These are phyloP conservation scores for Xerocomus minutiporus DNA, from an alignment of 1,284 basidiomycete species.

Conservation along the genomic window DNA sequence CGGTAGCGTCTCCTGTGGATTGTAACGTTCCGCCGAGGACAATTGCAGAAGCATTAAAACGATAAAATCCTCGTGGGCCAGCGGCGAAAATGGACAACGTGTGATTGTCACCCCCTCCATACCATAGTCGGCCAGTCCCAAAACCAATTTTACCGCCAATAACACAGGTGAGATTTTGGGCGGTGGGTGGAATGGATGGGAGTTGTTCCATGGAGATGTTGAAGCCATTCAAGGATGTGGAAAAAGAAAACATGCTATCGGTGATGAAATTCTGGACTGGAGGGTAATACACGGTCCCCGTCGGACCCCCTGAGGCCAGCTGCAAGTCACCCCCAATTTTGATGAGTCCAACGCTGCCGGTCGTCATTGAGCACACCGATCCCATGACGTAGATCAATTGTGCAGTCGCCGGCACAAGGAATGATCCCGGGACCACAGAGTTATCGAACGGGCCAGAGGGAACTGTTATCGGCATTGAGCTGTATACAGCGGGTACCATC, in stretches of 20 bases:
- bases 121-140: conserved; percentile 1
- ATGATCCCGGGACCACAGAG: not conserved
- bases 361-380: conserved; percentile 4
- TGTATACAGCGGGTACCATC: not conserved
- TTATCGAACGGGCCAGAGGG: conserved; percentile 11
- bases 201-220: conserved; percentile 14
- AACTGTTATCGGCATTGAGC: rapidly evolving
- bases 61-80: not conserved
- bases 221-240: conserved; percentile 14
- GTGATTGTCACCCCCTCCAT: conserved; percentile 5
- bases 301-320: not conserved
- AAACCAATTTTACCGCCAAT: not conserved
- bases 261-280: not conserved
- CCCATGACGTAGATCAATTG: conserved; percentile 5
- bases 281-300: conserved; percentile 15
- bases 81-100: conserved; percentile 11
- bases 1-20: conserved; percentile 5
- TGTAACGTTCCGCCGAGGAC: conserved; percentile 11
- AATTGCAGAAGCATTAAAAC: conserved; percentile 10
- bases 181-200: conserved; percentile 13
- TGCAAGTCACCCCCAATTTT: not conserved
- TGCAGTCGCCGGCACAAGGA: not conserved
- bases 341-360: conserved; percentile 6
- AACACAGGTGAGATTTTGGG: conserved; percentile 8
- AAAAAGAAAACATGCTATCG: conserved; percentile 3